Base-by-base conservation (phyloP, 208 protist genomes). In the Zelonia costaricensis region DNA sequence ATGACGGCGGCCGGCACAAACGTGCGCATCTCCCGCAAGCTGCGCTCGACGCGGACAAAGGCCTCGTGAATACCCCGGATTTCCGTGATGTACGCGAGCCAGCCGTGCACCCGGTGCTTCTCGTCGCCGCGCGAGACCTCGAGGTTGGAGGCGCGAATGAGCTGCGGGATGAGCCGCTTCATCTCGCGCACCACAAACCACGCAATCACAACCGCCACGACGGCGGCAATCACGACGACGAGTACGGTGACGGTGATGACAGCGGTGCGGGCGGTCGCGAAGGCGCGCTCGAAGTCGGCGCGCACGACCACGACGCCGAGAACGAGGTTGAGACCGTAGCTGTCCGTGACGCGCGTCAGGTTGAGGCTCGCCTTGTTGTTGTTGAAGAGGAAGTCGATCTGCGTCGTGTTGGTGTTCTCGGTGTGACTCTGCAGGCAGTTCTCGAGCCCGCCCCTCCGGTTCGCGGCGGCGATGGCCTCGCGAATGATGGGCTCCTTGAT, bases 271-370 rank as follows among this genome's bases (percentile, higher is more conserved):
- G 76, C 76, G 0, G 61, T 76, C 3, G 67, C 62, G 51, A 89
- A 80, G 42, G 70, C 76, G 35, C 62, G 58, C 68, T 84, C 70
- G 28, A 89, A 89, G 69, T 89, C 83, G 0, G 77, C 54, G 23
- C 65, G 63, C 28, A 86, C 55, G 4, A 83, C 76, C 16, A 77
- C 72, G 10, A 80, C 83, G 48, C 73, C 68, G 23, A 89, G 54
- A 56, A 86, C 60, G 12, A 89, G 54, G 58, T 86, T 58, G 23
- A 89, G 63, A 18, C 79, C 83, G 72, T 79, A 84, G 25, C 62
- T 27, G 49, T 89, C 83, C 38, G 62, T 83, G 36, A 89, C 69
- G 22, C 71, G 74, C 1, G 78, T 82, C 40, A 90, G 40, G 58
- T 76, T 78, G 9, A 82, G 70, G 23, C 51, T 71, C 0, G 76